phyloP scores from a whole-genome alignment of 495 filamentous ascomycete genomes.

The Lasiosphaeria hispida region DNA sequence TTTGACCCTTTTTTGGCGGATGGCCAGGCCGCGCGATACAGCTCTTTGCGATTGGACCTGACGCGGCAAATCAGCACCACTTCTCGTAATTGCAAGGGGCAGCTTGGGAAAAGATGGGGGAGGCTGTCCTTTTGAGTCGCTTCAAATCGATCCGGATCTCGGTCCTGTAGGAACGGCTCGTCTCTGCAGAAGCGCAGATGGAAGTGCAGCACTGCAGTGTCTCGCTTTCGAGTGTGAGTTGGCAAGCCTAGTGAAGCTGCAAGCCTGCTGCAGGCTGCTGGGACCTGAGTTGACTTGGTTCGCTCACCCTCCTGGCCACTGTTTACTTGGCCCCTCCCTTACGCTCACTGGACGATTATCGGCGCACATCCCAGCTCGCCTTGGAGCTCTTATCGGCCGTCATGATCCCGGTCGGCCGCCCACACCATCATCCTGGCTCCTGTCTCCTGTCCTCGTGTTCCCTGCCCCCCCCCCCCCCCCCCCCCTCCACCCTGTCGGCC shows the following conservation, averaged over 20 bases:
- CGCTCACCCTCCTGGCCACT: constrained; percentile 3
- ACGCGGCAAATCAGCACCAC: constrained; percentile 17
- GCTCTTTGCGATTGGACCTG: constrained; percentile 7
- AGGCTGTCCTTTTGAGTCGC: constrained; percentile 9
- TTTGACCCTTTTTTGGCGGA: constrained; percentile 1
- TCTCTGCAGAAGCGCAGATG: too few relatives aligned
- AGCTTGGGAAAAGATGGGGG: not conserved
- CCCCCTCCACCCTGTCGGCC: too few relatives aligned
- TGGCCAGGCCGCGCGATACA: too few relatives aligned
- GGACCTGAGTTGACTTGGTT: constrained; percentile 14
- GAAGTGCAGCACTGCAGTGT: not conserved
- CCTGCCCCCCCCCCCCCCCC: too few relatives aligned
- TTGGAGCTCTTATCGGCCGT: constrained; percentile 11
- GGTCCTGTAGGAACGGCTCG: not conserved
- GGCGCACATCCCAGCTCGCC: too few relatives aligned
- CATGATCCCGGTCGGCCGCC: not conserved
- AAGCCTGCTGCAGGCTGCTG: constrained; percentile 7
- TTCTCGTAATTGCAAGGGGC: constrained; percentile 1
- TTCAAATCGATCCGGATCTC: constrained; percentile 11
- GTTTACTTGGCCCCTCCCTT: constrained; percentile 28
- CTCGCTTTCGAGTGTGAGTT: constrained; percentile 8
- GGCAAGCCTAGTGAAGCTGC: not conserved
- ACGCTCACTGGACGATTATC: constrained; percentile 30
- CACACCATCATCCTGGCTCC: not conserved
- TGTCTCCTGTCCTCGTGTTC: too few relatives aligned